phyloP scores from a whole-genome alignment of 768 basidiomycete genomes.

The Phlebiopsis flavidoalba region DNA sequence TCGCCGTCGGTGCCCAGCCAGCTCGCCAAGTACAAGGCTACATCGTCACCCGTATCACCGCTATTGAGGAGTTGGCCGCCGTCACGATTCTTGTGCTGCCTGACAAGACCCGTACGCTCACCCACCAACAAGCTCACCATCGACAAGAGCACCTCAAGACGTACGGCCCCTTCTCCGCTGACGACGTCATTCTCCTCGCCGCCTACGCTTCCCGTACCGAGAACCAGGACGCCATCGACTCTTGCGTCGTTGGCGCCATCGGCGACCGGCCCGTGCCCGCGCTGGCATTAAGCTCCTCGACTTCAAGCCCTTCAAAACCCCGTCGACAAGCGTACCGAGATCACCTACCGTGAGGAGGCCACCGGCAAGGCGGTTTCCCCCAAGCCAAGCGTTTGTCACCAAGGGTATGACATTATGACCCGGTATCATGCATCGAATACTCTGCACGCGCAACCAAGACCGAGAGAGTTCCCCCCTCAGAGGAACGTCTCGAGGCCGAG shows the following conservation, averaged over 20 bases:
- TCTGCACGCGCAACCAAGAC: conserved; percentile 98
- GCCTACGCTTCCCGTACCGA: conserved; percentile 97
- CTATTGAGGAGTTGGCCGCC: conserved; percentile 96
- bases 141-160: conserved; percentile 89
- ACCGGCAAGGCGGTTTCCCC: too few relatives aligned
- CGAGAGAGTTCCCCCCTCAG: conserved; percentile 79
- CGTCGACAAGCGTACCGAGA: conserved; percentile 98
- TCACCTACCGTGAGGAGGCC: conserved; percentile 92
- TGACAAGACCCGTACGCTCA: conserved; percentile 97
- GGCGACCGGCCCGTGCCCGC: conserved; percentile 73
- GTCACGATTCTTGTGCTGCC: conserved; percentile 96
- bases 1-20: conserved; percentile 98
- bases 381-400: conserved; percentile 94
- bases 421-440: conserved; percentile 95
- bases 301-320: conserved; percentile 99
- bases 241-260: conserved; percentile 77
- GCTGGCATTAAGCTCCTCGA: conserved; percentile 93
- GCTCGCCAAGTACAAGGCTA: conserved; percentile 86
- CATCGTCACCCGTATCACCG: conserved; percentile 99
- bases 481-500: conserved; percentile 90
- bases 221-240: conserved; percentile 98
- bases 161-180: conserved; percentile 82
- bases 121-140: conserved; percentile 99
- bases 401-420: conserved; percentile 99
- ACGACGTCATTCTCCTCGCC: conserved; percentile 89